Percentiles rank a stretch among this genome's conserved stretches.
These are phyloP conservation scores for Capniomyces stellatus DNA, from an alignment of 371 early-diverging fungal genomes.

Conservation along the genomic window DNA sequence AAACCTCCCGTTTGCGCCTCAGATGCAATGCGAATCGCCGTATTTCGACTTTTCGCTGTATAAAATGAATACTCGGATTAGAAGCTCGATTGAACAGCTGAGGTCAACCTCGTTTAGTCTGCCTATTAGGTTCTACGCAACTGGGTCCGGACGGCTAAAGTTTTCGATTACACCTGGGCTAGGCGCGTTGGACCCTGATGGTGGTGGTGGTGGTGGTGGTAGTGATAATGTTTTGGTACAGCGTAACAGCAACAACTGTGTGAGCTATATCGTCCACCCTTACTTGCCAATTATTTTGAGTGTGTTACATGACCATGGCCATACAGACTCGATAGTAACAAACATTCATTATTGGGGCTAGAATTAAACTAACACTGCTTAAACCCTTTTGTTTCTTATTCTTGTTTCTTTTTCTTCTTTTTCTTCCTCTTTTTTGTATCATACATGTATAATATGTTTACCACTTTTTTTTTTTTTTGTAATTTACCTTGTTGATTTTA, in stretches of 20 bases:
- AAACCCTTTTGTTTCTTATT: no score
- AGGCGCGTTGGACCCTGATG: not conserved
- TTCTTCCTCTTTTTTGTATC: no score
- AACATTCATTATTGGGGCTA: slow-evolving; percentile 1
- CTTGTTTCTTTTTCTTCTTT: no score
- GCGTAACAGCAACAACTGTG: not conserved
- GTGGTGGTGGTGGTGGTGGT: not conserved
- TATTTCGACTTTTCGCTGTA: slow-evolving; percentile 14
- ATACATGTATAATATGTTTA: no score
- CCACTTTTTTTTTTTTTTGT: no score
- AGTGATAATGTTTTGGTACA: not conserved
- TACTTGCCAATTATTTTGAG: slow-evolving; percentile 4
- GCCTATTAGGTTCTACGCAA: slow-evolving; percentile 21
- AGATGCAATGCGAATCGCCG: slow-evolving; percentile 19
- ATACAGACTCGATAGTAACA: not conserved
- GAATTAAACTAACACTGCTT: no score
- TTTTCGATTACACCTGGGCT: slow-evolving; percentile 15
- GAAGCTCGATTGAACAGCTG: slow-evolving; percentile 17
- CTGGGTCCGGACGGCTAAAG: slow-evolving; percentile 11
- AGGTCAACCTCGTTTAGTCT: slow-evolving; percentile 7
- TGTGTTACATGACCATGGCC: not conserved
- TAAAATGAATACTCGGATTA: slow-evolving; percentile 14
- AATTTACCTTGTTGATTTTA: no score
- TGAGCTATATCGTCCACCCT: slow-evolving; percentile 3
- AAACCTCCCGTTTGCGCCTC: slow-evolving; percentile 20